Conservation (phyloP, 805 yeast genomes). For the Yamadazyma kitorensis region DNA sequence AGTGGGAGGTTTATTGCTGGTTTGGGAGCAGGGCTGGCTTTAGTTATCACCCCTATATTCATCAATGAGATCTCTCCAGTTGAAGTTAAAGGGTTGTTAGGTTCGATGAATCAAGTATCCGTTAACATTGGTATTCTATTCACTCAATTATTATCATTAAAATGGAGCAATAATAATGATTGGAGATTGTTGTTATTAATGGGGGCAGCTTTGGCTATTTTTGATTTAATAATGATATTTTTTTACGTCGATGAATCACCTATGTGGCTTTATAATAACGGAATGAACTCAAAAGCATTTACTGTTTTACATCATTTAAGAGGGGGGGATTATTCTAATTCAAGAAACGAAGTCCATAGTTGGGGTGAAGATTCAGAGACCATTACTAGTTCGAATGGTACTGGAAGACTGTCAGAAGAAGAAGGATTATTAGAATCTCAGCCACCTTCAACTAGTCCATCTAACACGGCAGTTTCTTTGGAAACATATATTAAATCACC, state of each 20-base stretch:
- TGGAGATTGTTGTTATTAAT: slow-evolving; percentile 75
- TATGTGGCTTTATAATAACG: slow-evolving; percentile 65
- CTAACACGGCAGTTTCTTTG: slow-evolving; percentile 20
- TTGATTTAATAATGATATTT: slow-evolving; percentile 41
- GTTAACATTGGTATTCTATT: slow-evolving; percentile 81
- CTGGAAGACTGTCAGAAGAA: slow-evolving; percentile 11
- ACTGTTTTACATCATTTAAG: slow-evolving; percentile 33
- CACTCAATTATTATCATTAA: slow-evolving; percentile 73
- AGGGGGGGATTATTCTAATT: slow-evolving; percentile 36
- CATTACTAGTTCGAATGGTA: slow-evolving; percentile 4
- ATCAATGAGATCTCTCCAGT: slow-evolving; percentile 79
- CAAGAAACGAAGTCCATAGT: slow-evolving; percentile 35
- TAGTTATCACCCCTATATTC: slow-evolving; percentile 81
- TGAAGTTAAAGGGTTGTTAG: slow-evolving; percentile 68
- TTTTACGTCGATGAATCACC: slow-evolving; percentile 71
- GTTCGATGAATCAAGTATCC: slow-evolving; percentile 85
- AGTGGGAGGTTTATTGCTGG: slow-evolving; percentile 80
- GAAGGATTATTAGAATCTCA: slow-evolving; percentile 11
- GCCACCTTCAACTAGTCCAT: not conserved
- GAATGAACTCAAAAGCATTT: slow-evolving; percentile 41
- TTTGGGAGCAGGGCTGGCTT: slow-evolving; percentile 79
- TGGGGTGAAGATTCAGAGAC: slow-evolving; percentile 21
- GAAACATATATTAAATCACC: slow-evolving; percentile 48
- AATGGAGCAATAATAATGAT: slow-evolving; percentile 57
- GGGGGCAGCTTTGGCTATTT: slow-evolving; percentile 54